Base-by-base conservation (phyloP, 1,139 yeast genomes). In the Chernovozyma sophiae-reginae region DNA sequence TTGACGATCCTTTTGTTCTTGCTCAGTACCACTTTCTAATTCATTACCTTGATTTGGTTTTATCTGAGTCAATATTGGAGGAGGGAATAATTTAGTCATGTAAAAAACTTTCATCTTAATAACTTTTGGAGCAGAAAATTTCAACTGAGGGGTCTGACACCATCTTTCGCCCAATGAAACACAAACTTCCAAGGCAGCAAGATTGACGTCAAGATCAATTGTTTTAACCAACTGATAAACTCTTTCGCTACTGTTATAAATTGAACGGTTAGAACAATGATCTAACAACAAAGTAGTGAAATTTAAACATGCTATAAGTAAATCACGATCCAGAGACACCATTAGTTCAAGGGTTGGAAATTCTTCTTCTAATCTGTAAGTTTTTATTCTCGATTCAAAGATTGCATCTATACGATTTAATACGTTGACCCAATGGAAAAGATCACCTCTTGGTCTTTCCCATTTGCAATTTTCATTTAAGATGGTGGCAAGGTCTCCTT, bases 381-480 rank as follows among this genome's bases (percentile, higher is more conserved):
- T 75, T 12, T 59, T 58, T 19, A 83, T 74, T 29, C 72, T 60
- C 4, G 49, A 47, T 37, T 80, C 85, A 39, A 86, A 63, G 15
- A 86, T 70, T 12, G 67, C 72, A 53, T 89, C 97, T 49, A 89
- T 79, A 46, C 82, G 68, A 56, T 89, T 84, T 46, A 90, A 65
- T 1, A 86, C 77, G 0, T 82, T 74, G 16, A 86, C 73, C 95
- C 96, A 90, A 43, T 81, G 82, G 46, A 74, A 74, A 32, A 90
- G 58, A 47, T 86, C 90, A 22, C 87, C 89, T 41, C 79, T 68
- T 3, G 90, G 84, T 32, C 82, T 66, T 43, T 77, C 74, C 90
- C 92, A 82, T 27, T 35, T 38, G 42, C 62, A 46, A 42, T 70
- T 59, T 12, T 45, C 47, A 6, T 42, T 40, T 31, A 74, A 54